Base-by-base conservation (phyloP, 2,329 filamentous ascomycete species). In the Laburnicola sp. region DNA sequence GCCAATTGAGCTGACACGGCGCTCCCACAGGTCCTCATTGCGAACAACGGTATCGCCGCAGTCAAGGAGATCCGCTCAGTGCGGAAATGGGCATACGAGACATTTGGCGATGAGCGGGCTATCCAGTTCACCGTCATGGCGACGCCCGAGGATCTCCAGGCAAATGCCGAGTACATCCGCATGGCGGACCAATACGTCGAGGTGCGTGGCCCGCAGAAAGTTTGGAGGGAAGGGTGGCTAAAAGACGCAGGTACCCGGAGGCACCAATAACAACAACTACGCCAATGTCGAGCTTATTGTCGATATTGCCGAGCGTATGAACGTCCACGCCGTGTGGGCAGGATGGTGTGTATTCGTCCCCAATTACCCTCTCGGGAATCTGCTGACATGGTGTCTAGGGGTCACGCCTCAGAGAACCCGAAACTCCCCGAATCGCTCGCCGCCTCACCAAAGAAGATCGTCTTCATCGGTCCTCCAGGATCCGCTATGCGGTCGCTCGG, bases 101-200 rank as follows among this genome's bases (percentile, higher is more conserved):
- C 90, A 6, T 99, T 99, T 73, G 93, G 94, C 78, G 92, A 99
- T 78, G 94, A 99, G 81, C 86, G 89, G 70, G 94, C 93, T 66
- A 97, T 99, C 72, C 92, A 97, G 74, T 99, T 99, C 80, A 99
- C 94, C 58, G 94, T 99, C 73, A 99, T 99, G 94, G 94, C 94
- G 65, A 99, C 94, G 34, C 94, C 94, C 43, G 94, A 99, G 78
- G 94, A 99, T 86, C 77, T 99, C 72, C 86, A 88, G 74, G 94
- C 94, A 73, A 99, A 99, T 75, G 94, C 94, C 63, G 94, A 99
- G 78, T 99, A 99, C 79, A 99, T 99, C 74, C 86, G 94, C 74
- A 97, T 99, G 94, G 94, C 94, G 30, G 94, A 99, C 78, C 91
- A 97, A 82, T 99, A 99, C 75, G 94, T 99, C 65, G 94, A 99